Base-by-base conservation (phyloP, 257 asterid genomes). In the Solanum lycopersicoides region DNA sequence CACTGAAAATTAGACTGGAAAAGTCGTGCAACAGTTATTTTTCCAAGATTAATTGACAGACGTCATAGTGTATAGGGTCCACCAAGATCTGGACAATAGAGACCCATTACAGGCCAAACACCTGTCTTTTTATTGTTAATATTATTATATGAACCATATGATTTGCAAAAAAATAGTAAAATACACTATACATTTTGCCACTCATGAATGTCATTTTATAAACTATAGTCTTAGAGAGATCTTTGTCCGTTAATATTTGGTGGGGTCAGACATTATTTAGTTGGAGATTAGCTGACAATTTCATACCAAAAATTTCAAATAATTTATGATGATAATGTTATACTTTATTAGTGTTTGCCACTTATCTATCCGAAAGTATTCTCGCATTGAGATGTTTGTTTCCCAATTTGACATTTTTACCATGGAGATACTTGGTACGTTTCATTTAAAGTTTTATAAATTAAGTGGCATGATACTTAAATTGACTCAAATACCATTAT, bases 91-190 rank as follows among this genome's bases (percentile, higher is more conserved):
- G 56, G 80, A 63, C 86, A 83, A 85, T 44, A 75, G 83, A 41
- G 89, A 86, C 83, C 90, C 79, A 87, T 53, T 53, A 53, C 63
- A 16, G n/a, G 75, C 86, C 91, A 44, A 72, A 89, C 91, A 89
- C 88, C 14, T 85, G 94, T 90, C 93, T 87, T 65, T 77, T 80
- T 87, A 88, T 89, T 56, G 79, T 82, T 41, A 11, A 4, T 65
- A n/a, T 66, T 25, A 1, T 35, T 59, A 3, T 28, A n/a, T 47
- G 16, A 56, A 56, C 65, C 65, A 18, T 18, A 18, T 47, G 68
- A 2, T 2, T 44, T 44, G 66, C 60, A 79, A 28, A 3, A 30
- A 28, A 79, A 25, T 44, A 79, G 84, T 45, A 15, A 80, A 45
- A 45, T 45, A 47, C 6, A 18, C 6, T 47, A 47, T 45, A 32